phyloP scores from a whole-genome alignment of 208 protist genomes.

The Angomonas deanei region DNA sequence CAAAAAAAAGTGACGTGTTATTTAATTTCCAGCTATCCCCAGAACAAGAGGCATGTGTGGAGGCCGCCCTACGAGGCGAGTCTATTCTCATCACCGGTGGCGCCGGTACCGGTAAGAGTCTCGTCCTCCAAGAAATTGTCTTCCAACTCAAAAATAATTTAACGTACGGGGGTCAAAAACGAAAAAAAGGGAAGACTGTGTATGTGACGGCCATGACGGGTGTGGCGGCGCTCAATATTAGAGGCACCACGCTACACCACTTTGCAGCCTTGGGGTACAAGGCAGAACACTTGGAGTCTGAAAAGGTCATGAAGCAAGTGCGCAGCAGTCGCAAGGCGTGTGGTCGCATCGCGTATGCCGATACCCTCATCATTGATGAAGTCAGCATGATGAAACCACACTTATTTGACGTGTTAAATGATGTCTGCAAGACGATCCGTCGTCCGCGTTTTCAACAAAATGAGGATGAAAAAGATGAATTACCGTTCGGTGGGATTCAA shows the following conservation, averaged over 20 bases:
- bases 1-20: too few species aligned
- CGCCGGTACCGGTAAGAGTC: slow-evolving; percentile 60
- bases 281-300: slow-evolving; percentile 16
- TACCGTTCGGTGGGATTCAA: slow-evolving; percentile 74
- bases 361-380: slow-evolving; percentile 69
- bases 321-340: slow-evolving; percentile 26
- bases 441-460: background rate
- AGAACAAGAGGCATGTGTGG: background rate
- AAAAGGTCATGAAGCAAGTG: slow-evolving; percentile 28
- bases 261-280: slow-evolving; percentile 24
- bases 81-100: slow-evolving; percentile 63
- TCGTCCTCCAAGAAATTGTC: slow-evolving; percentile 45
- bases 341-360: slow-evolving; percentile 30
- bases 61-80: slow-evolving; percentile 16
- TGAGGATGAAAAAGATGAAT: background rate
- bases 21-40: too few species aligned
- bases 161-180: background rate
- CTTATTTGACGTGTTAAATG: slow-evolving; percentile 57
- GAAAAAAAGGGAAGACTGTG: slow-evolving; percentile 15
- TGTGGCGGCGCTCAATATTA: slow-evolving; percentile 53
- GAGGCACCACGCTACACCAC: slow-evolving; percentile 50
- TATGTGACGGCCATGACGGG: slow-evolving; percentile 59
- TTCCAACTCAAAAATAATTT: background rate
- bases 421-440: slow-evolving; percentile 14
- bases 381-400: slow-evolving; percentile 58